These are phyloP conservation scores for Avicennia marina DNA, from an alignment of 257 asterid species.

Conservation along the genomic window DNA sequence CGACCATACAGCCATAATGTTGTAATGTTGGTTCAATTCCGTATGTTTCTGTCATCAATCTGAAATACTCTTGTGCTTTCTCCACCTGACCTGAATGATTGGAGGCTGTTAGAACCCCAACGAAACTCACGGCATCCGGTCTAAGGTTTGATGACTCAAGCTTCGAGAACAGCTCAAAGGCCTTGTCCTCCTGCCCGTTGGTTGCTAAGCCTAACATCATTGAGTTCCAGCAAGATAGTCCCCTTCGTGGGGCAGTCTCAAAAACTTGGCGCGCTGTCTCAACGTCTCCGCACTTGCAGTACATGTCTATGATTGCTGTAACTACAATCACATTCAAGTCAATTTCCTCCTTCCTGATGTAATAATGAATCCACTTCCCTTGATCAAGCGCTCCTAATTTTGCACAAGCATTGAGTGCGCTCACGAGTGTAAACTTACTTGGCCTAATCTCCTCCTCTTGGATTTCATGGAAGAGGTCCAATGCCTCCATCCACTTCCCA, in stretches of 20 bases:
- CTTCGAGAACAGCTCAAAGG: constrained; percentile 36
- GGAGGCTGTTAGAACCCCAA: constrained; percentile 48
- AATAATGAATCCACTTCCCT: constrained; percentile 67
- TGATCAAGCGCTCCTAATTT: constrained; percentile 57
- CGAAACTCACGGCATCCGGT: constrained; percentile 53
- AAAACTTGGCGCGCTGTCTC: constrained; percentile 35
- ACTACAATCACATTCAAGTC: constrained; percentile 40
- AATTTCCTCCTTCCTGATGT: constrained; percentile 31
- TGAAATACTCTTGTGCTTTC: constrained; percentile 44
- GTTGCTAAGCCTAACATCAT: constrained; percentile 69
- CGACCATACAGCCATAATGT: constrained; percentile 71
- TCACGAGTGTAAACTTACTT: constrained; percentile 48
- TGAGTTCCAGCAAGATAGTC: constrained; percentile 65
- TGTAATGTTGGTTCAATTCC: constrained; percentile 40
- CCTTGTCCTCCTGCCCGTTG: constrained; percentile 47
- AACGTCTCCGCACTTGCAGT: constrained; percentile 55
- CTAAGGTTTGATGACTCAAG: constrained; percentile 33
- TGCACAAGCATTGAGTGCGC: constrained; percentile 65
- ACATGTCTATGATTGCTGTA: constrained; percentile 69
- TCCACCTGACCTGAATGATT: constrained; percentile 47
- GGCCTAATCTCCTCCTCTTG: constrained; percentile 35
- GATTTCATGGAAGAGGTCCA: constrained; percentile 46
- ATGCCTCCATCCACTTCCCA: constrained; percentile 58
- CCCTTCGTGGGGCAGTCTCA: constrained; percentile 25
- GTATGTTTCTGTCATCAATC: constrained; percentile 34